A percentile compares a stretch with the other conserved stretches of the same genome.
Evolutionary conservation across 148 eudicot genomes (phyloP).

Genomic region (Chenopodium album): DNA sequence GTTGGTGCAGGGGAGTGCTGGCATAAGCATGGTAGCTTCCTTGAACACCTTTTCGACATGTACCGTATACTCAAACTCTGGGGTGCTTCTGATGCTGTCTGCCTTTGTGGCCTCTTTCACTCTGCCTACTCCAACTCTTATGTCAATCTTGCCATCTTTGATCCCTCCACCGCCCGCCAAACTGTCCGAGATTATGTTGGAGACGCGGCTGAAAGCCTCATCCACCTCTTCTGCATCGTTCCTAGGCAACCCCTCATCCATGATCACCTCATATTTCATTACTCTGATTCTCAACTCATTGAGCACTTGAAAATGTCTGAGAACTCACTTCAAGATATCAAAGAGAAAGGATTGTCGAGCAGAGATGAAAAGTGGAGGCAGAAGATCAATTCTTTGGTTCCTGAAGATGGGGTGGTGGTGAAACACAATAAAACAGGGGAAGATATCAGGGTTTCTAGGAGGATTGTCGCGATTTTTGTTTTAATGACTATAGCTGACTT

Average conservation of each 20-base stretch:
- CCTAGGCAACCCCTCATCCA: conserved; percentile 79
- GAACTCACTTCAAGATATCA: conserved; percentile 31
- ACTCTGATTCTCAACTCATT: conserved; percentile 58
- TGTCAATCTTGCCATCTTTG: conserved; percentile 92
- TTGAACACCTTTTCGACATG: conserved; percentile 69
- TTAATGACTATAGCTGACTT: conserved; percentile 94
- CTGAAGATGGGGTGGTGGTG: conserved; percentile 56
- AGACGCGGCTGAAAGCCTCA: conserved; percentile 53
- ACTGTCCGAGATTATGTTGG: conserved; percentile 70
- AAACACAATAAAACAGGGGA: conserved; percentile 85
- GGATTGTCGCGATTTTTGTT: conserved; percentile 64
- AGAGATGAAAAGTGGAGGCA: conserved; percentile 61
- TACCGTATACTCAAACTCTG: conserved; percentile 71
- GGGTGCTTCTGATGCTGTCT: conserved; percentile 53
- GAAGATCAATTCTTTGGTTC: conserved; percentile 57
- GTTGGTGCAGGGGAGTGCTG: conserved; percentile 96
- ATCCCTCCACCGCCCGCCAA: conserved; percentile 74
- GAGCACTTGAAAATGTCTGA: conserved; percentile 55
- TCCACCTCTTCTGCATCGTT: conserved; percentile 80
- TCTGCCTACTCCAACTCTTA: conserved; percentile 98
- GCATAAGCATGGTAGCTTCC: conserved; percentile 97
- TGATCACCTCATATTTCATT: conserved; percentile 59
- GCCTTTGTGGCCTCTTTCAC: conserved; percentile 87
- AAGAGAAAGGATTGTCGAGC: conserved; percentile 28
- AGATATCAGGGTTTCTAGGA: conserved; percentile 59